Conservation (phyloP, 768 basidiomycete genomes). For the Lentinula boryana region DNA sequence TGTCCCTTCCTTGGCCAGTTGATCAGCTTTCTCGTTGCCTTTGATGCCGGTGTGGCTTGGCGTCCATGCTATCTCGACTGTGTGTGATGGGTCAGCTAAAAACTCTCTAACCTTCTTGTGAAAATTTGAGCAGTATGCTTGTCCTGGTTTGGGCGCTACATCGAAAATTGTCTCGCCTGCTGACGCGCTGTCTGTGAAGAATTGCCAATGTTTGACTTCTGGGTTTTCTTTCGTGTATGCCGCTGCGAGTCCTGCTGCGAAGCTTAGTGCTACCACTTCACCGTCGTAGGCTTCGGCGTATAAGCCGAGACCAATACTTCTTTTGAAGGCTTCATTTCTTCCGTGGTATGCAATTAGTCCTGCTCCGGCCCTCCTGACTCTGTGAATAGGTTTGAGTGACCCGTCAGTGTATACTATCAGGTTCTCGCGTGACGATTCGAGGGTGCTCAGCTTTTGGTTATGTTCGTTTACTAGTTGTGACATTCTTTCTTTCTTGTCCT, state of each 20-base stretch:
- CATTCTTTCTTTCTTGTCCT: not conserved
- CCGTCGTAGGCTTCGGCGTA: not conserved
- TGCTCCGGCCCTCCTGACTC: not conserved
- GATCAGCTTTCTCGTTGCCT: not conserved
- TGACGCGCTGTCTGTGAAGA: not conserved
- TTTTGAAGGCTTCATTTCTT: not conserved
- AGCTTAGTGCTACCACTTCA: not conserved
- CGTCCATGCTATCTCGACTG: not conserved
- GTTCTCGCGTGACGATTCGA: not conserved
- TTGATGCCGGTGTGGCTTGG: not conserved
- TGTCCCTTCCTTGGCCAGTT: not conserved
- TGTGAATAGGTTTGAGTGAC: not conserved
- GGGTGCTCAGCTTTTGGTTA: not conserved
- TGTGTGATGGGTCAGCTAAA: not conserved
- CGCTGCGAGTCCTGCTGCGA: not conserved
- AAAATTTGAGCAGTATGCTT: not conserved
- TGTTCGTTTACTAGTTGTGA: not conserved
- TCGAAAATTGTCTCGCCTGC: not conserved
- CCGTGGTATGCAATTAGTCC: not conserved
- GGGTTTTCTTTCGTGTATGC: not conserved
- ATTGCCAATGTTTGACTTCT: not conserved
- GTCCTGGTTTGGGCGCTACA: not conserved
- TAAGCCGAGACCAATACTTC: not conserved
- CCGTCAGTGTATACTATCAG: not conserved
- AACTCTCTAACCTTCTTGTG: not conserved